Evolutionary conservation across 1,284 basidiomycete species (phyloP).

Genomic region (Flammula alnicola): DNA sequence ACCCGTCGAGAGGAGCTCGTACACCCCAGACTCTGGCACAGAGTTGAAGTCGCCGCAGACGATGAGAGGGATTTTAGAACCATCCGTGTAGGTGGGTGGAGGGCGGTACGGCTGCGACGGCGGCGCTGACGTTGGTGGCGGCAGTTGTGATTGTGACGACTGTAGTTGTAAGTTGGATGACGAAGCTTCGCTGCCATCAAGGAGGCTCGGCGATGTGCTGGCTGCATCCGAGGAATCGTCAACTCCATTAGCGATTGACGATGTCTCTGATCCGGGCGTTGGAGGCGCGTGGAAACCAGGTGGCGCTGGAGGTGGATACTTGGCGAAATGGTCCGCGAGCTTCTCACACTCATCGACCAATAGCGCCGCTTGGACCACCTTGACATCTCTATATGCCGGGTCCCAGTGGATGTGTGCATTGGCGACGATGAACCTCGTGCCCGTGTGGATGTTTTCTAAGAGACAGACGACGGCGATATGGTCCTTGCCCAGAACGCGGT

Average conservation of each 20-base stretch:
- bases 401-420: conserved; percentile 97
- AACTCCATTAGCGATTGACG: conserved; percentile 15
- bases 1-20: conserved; percentile 88
- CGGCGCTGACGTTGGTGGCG: too few species aligned
- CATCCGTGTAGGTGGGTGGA: conserved; percentile 77
- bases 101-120: conserved; percentile 43
- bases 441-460: conserved; percentile 87
- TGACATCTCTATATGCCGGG: conserved; percentile 93
- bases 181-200: conserved; percentile 12
- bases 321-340: conserved; percentile 84
- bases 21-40: conserved; percentile 85
- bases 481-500: conserved; percentile 95
- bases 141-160: too few species aligned
- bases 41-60: conserved; percentile 98
- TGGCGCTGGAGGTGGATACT: conserved; percentile 70
- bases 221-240: conserved; percentile 19
- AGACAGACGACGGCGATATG: conserved; percentile 91
- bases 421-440: conserved; percentile 86
- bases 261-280: conserved; percentile 10
- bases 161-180: conserved; percentile 27
- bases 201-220: conserved; percentile 17
- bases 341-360: conserved; percentile 94
- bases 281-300: conserved; percentile 15
- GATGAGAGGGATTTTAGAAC: conserved; percentile 89
- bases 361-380: conserved; percentile 94